Percentiles rank a stretch among this genome's conserved stretches.
Evolutionary conservation across 192 early-diverging fungal species (phyloP).

Genomic region (Coemansia umbellata): DNA sequence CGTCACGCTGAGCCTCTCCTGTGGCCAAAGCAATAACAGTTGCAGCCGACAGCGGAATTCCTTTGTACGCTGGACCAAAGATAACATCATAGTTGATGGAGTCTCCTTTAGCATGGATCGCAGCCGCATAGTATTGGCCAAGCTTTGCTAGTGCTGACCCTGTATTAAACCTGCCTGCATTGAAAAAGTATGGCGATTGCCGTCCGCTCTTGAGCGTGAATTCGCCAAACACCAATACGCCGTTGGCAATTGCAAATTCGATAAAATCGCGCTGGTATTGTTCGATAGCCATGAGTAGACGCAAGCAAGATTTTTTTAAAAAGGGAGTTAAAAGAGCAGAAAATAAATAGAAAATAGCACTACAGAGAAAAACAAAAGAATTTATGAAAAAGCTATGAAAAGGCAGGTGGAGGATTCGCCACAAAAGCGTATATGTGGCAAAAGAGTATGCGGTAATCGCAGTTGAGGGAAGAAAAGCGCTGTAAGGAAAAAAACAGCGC

Average conservation of each 20-base stretch:
- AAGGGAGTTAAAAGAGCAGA: no score
- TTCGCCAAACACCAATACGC: slow-evolving; percentile 86
- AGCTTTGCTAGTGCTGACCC: slow-evolving; percentile 78
- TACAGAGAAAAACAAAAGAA: no score
- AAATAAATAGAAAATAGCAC: no score
- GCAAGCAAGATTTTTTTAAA: no score
- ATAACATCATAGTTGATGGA: slow-evolving; percentile 76
- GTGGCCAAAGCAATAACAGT: slow-evolving; percentile 73
- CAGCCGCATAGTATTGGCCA: slow-evolving; percentile 87
- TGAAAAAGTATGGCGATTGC: slow-evolving; percentile 97
- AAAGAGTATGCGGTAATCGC: no score
- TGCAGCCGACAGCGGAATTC: slow-evolving; percentile 86
- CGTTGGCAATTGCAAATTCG: slow-evolving; percentile 79
- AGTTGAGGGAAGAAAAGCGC: not conserved
- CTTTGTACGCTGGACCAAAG: slow-evolving; percentile 99
- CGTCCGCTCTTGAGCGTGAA: slow-evolving; percentile 95
- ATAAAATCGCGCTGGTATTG: slow-evolving; percentile 92
- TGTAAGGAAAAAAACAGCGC: no score
- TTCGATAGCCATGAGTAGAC: slow-evolving; percentile 44
- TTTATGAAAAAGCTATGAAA: no score
- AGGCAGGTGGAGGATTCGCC: no score
- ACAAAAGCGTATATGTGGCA: not conserved
- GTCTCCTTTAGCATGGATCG: slow-evolving; percentile 60
- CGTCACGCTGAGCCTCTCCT: slow-evolving; percentile 47
- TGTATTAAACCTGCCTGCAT: slow-evolving; percentile 93